These are phyloP conservation scores for Capsicum rhomboideum DNA, from an alignment of 257 asterid species.

Conservation along the genomic window DNA sequence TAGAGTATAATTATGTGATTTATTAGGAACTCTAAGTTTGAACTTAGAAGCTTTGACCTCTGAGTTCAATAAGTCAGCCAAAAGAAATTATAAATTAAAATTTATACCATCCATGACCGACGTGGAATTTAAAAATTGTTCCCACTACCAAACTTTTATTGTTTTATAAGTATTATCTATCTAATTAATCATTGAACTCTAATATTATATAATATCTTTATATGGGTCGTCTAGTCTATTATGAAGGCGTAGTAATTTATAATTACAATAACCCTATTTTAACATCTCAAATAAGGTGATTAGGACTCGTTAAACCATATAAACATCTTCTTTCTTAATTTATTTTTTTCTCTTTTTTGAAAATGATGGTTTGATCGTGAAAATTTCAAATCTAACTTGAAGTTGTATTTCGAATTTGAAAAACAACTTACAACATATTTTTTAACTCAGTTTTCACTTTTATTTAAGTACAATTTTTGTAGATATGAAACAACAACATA, in stretches of 20 bases:
- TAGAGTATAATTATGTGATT: neutral
- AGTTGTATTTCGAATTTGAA: too few relatives aligned
- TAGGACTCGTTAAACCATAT: too few relatives aligned
- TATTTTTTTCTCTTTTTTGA: too few relatives aligned
- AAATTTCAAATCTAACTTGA: too few relatives aligned
- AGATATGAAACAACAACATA: too few relatives aligned
- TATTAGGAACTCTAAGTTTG: neutral
- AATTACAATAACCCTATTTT: neutral
- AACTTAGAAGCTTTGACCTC: neutral
- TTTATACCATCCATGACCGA: slow-evolving; percentile 11
- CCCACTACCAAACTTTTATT: neutral
- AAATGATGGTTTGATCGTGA: too few relatives aligned
- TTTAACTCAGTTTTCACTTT: too few relatives aligned
- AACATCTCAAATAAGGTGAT: neutral
- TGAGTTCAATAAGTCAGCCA: slow-evolving; percentile 13
- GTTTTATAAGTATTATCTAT: neutral
- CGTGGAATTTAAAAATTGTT: slow-evolving; percentile 5
- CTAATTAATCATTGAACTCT: neutral
- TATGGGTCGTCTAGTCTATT: neutral
- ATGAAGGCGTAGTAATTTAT: neutral
- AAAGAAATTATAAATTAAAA: neutral
- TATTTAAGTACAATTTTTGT: too few relatives aligned
- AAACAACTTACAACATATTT: too few relatives aligned
- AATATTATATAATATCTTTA: neutral
- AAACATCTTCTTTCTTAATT: too few relatives aligned